Evolutionary conservation across 139 green algal species (phyloP).

Genomic region (Eudorina sp.): DNA sequence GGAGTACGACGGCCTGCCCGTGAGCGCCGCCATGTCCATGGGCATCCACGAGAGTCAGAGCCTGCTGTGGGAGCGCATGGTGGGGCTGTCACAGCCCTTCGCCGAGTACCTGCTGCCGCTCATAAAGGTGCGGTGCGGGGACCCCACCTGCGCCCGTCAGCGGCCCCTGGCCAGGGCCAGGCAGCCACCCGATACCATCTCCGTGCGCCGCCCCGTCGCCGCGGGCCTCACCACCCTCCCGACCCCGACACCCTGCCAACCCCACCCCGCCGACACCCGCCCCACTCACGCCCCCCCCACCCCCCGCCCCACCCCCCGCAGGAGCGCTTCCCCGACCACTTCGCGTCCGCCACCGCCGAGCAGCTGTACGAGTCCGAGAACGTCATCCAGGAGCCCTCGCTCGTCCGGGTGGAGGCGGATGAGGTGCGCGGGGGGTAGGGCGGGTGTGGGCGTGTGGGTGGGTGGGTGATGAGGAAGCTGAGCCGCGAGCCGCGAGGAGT

Average conservation of each 20-base stretch:
- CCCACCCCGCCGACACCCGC: no score
- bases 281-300: no score
- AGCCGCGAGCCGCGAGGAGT: no score
- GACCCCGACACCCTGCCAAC: no score
- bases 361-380: conserved; percentile 87
- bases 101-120: conserved; percentile 58
- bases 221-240: no score
- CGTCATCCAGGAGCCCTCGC: conserved; percentile 70
- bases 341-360: conserved; percentile 45
- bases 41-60: conserved; percentile 92
- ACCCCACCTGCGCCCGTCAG: background rate
- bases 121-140: conserved; percentile 40
- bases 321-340: conserved; percentile 49
- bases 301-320: background rate
- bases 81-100: conserved; percentile 81
- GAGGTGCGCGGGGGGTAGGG: conserved; percentile 79
- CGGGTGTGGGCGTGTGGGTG: no score
- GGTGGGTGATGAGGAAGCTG: no score
- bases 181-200: background rate
- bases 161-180: no score
- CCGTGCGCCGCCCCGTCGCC: background rate
- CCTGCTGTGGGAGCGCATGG: conserved; percentile 94
- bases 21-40: conserved; percentile 79
- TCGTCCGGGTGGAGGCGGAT: conserved; percentile 92
- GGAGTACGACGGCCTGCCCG: conserved; percentile 76